Evolutionary conservation across 192 early-diverging fungal species (phyloP).

Genomic region (Rhizophagus prolifer): DNA sequence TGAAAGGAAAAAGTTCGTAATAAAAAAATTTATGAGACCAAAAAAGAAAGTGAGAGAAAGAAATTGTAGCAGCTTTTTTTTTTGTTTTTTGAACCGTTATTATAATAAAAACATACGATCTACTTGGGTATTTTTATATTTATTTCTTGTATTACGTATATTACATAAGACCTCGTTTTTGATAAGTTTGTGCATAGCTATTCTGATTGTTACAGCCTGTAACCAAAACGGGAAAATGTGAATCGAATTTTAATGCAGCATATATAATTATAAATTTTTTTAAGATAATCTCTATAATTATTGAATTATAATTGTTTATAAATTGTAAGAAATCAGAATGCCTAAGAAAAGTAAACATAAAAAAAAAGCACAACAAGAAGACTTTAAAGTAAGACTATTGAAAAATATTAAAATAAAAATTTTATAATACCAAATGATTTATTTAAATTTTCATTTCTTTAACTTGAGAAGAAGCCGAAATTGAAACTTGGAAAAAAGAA

Average conservation of each 20-base stretch:
- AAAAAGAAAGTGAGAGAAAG: neutral
- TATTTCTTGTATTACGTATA: too few species aligned
- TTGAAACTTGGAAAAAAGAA: conserved; percentile 91
- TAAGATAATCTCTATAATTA: too few species aligned
- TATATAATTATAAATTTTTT: too few species aligned
- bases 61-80: neutral
- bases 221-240: too few species aligned
- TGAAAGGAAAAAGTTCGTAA: neutral
- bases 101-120: neutral
- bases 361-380: conserved; percentile 17
- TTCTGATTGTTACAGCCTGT: too few species aligned
- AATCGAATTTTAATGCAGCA: too few species aligned
- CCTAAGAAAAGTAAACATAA: conserved; percentile 26
- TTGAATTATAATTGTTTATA: too few species aligned
- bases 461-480: conserved; percentile 70
- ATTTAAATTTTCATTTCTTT: neutral
- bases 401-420: neutral
- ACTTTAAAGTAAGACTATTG: conserved; percentile 28
- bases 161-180: too few species aligned
- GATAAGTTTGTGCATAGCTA: too few species aligned
- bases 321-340: neutral
- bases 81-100: neutral
- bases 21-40: neutral
- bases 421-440: neutral
- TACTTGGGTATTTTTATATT: too few species aligned